phyloP scores from a whole-genome alignment of 345 rosid genomes.

The Gossypium thurberi region DNA sequence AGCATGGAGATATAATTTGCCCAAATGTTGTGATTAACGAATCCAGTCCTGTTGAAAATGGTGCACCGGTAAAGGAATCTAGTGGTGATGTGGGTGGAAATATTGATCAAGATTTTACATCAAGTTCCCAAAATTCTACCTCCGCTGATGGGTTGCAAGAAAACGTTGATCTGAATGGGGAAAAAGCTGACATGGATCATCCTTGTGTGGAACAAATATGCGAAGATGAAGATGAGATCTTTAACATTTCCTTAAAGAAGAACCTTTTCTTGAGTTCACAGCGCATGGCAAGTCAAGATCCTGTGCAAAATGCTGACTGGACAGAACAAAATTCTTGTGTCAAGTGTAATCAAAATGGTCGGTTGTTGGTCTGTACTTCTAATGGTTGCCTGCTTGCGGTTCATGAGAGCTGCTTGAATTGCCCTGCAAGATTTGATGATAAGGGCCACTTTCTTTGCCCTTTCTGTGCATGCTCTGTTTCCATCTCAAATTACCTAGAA shows the following conservation, averaged over 20 bases:
- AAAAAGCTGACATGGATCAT: constrained; percentile 13
- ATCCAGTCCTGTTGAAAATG: constrained; percentile 14
- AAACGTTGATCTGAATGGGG: constrained; percentile 5
- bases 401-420: constrained; percentile 48
- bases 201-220: constrained; percentile 22
- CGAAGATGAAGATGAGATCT: constrained; percentile 20
- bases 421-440: constrained; percentile 27
- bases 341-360: constrained; percentile 46
- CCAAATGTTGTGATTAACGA: constrained; percentile 14
- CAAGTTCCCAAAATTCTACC: background rate
- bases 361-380: constrained; percentile 36
- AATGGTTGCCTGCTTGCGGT: constrained; percentile 38
- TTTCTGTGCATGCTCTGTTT: constrained; percentile 44
- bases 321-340: constrained; percentile 37
- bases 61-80: constrained; percentile 2
- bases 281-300: constrained; percentile 14
- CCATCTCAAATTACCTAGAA: constrained; percentile 38
- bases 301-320: constrained; percentile 18
- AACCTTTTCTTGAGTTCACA: constrained; percentile 32
- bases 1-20: background rate
- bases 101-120: constrained; percentile 4
- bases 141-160: constrained; percentile 8
- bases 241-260: constrained; percentile 31
- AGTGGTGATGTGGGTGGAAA: constrained; percentile 1
- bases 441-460: constrained; percentile 42